Conservation (phyloP, 208 protist species). For the Acanthamoeba comandoni region DNA sequence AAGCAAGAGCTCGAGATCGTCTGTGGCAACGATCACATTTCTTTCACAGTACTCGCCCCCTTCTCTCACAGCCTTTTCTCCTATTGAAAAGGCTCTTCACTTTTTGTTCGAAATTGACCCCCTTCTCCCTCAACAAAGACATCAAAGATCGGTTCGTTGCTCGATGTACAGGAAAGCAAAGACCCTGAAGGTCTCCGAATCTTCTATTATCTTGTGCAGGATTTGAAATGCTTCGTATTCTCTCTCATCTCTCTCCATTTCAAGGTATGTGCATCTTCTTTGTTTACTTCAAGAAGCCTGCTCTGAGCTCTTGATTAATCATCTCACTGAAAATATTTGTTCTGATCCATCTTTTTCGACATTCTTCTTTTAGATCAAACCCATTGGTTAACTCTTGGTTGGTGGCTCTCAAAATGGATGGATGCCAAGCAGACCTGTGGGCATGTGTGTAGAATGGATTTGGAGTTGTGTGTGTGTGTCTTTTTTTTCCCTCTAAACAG, state of each 20-base stretch:
- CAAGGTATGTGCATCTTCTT: slow-evolving; percentile 85
- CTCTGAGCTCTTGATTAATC: no score
- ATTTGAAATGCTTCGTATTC: slow-evolving; percentile 94
- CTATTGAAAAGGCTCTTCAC: no score
- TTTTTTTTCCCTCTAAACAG: no score
- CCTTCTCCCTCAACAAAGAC: slow-evolving; percentile 83
- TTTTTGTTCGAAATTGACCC: no score
- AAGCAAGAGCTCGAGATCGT: slow-evolving; percentile 94
- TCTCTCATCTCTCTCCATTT: slow-evolving; percentile 93
- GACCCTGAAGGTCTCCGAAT: slow-evolving; percentile 93
- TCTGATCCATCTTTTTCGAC: no score
- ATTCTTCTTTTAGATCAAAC: slow-evolving; percentile 69
- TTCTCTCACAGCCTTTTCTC: slow-evolving; percentile 29
- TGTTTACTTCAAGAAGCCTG: no score
- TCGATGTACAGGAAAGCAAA: slow-evolving; percentile 90
- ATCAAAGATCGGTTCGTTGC: slow-evolving; percentile 91
- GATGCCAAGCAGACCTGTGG: no score
- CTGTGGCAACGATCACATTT: slow-evolving; percentile 92
- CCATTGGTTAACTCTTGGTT: slow-evolving; percentile 58
- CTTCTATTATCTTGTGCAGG: slow-evolving; percentile 95
- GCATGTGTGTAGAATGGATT: no score
- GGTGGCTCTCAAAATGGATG: no score
- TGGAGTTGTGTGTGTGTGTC: no score
- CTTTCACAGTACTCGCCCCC: slow-evolving; percentile 87
- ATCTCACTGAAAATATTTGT: no score